phyloP scores from a whole-genome alignment of 2,329 filamentous ascomycete species.

The Hypoxylon sp. region DNA sequence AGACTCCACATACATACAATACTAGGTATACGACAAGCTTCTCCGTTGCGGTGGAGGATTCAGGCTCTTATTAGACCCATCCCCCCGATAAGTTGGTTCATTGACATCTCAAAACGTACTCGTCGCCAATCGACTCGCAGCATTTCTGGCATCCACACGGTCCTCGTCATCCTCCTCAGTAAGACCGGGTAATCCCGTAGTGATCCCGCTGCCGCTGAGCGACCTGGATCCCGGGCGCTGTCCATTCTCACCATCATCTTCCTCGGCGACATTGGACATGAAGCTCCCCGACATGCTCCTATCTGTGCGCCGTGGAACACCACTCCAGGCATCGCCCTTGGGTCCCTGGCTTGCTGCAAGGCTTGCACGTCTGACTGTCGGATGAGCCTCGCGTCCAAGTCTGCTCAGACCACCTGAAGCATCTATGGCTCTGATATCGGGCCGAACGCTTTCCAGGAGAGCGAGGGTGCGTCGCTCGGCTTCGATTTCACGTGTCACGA shows the following conservation, averaged over 20 bases:
- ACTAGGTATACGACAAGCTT: conserved; percentile 43
- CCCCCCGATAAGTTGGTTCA: conserved; percentile 17
- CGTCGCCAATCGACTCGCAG: conserved; percentile 90
- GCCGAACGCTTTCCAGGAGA: conserved; percentile 91
- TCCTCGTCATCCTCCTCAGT: conserved; percentile 92
- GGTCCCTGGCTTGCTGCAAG: conserved; percentile 92
- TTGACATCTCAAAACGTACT: conserved; percentile 81
- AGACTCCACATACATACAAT: conserved; percentile 38
- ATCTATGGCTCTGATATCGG: conserved; percentile 94
- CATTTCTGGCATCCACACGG: conserved; percentile 93
- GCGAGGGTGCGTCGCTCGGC: conserved; percentile 92
- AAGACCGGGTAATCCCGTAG: conserved; percentile 68
- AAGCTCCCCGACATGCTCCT: conserved; percentile 83
- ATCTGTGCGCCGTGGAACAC: conserved; percentile 86
- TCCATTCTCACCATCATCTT: conserved; percentile 67
- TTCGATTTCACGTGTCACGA: conserved; percentile 94
- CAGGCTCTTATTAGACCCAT: conserved; percentile 33
- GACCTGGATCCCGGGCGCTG: conserved; percentile 56
- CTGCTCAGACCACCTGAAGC: conserved; percentile 89
- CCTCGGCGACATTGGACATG: conserved; percentile 74
- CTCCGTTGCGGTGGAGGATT: conserved; percentile 31
- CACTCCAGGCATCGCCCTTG: conserved; percentile 98
- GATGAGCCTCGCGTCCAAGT: conserved; percentile 89
- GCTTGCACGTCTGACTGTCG: conserved; percentile 78
- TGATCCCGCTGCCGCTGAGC: conserved; percentile 57